Conservation (phyloP, 805 yeast species). For the Kuraishia piskuri region DNA sequence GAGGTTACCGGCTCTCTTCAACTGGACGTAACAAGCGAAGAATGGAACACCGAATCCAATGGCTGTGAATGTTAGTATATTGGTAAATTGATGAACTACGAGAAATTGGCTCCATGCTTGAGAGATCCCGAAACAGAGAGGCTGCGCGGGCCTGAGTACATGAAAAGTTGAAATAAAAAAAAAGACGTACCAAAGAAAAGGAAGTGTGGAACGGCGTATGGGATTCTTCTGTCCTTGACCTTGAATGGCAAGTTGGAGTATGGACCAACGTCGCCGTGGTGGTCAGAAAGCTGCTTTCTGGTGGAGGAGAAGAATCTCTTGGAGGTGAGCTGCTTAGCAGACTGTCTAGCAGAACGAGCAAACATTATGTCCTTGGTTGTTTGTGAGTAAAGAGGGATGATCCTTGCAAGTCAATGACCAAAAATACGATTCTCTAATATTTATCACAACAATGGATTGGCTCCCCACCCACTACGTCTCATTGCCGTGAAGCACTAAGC, state of each 20-base stretch:
- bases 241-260: constrained; percentile 92
- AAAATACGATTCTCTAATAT: no score
- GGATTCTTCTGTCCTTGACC: constrained; percentile 89
- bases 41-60: constrained; percentile 72
- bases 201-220: constrained; percentile 77
- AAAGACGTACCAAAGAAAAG: constrained; percentile 59
- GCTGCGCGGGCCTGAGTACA: no score
- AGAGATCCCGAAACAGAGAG: no score
- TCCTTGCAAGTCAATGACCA: no score
- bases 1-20: constrained; percentile 74
- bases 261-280: constrained; percentile 69
- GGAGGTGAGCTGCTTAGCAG: constrained; percentile 9
- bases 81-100: no score
- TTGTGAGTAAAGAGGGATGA: no score
- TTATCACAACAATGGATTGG: no score
- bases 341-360: constrained; percentile 19
- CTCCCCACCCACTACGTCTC: no score
- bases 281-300: constrained; percentile 25
- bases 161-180: no score
- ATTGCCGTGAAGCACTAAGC: no score
- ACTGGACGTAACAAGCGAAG: constrained; percentile 68
- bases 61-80: constrained; percentile 14
- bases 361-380: constrained; percentile 13
- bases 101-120: no score
- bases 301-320: constrained; percentile 50